Evolutionary conservation across 257 asterid species (phyloP).

Genomic region (Fraxinus pennsylvanica): DNA sequence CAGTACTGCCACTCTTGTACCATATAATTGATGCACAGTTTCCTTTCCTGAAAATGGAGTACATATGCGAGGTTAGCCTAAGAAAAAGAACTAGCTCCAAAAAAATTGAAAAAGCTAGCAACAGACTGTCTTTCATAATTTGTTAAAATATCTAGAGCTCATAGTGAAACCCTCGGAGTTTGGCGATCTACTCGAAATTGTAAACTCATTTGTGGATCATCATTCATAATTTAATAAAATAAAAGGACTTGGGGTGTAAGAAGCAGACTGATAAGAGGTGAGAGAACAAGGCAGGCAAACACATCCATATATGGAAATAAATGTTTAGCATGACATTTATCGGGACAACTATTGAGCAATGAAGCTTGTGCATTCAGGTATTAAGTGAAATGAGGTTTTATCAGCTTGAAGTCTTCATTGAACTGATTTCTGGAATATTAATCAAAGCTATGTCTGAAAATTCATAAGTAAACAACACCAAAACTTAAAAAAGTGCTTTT

Average conservation of each 20-base stretch:
- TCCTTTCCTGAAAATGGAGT: constrained; percentile 60
- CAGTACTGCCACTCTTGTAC: constrained; percentile 87
- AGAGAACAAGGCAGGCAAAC: neutral
- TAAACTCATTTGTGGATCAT: neutral
- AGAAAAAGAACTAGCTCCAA: neutral
- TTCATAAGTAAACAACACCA: too few species aligned
- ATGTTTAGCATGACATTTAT: neutral
- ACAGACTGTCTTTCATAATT: too few species aligned
- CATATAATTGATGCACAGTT: constrained; percentile 84
- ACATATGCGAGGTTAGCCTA: neutral
- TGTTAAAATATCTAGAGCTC: neutral
- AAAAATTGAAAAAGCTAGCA: too few species aligned
- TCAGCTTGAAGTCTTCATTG: too few species aligned
- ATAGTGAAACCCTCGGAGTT: neutral
- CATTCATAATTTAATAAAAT: neutral
- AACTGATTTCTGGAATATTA: too few species aligned
- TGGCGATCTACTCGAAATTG: neutral
- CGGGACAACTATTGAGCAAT: neutral
- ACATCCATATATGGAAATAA: neutral
- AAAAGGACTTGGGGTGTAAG: neutral
- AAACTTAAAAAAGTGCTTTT: too few species aligned
- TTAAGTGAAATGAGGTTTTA: too few species aligned
- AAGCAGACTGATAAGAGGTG: neutral
- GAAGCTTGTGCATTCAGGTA: neutral
- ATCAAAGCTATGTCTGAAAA: too few species aligned